Conservation (phyloP, 208 protist genomes). For the Crithidia bombi region DNA sequence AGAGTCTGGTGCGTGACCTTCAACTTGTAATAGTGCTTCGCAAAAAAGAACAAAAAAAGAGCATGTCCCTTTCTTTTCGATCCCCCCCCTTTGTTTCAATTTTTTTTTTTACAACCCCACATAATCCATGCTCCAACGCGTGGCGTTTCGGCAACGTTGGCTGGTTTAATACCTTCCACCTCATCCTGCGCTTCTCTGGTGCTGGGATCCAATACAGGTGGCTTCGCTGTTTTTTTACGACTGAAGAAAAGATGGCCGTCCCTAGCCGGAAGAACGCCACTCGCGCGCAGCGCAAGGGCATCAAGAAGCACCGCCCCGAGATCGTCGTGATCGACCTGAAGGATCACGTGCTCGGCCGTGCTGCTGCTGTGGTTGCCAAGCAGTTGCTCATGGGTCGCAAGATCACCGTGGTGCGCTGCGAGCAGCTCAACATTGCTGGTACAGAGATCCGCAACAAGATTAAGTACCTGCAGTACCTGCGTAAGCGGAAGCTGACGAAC, state of each 20-base stretch:
- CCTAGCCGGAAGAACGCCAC: constrained; percentile 66
- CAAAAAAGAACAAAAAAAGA: neutral
- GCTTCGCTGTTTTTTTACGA: constrained; percentile 33
- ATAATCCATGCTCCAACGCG: too few relatives aligned
- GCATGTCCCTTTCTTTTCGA: neutral
- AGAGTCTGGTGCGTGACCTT: too few relatives aligned
- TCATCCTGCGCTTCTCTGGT: too few relatives aligned
- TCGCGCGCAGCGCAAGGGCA: constrained; percentile 73
- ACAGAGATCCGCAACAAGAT: constrained; percentile 98
- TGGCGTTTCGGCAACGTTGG: too few relatives aligned
- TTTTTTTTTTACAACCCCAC: neutral
- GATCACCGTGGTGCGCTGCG: constrained; percentile 97
- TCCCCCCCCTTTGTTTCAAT: constrained; percentile 1
- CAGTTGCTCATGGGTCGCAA: constrained; percentile 97
- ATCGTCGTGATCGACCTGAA: constrained; percentile 97
- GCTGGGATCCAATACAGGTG: too few relatives aligned
- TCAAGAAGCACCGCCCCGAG: constrained; percentile 85
- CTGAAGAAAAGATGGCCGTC: constrained; percentile 65
- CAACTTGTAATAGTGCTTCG: too few relatives aligned
- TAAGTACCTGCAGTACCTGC: constrained; percentile 93
- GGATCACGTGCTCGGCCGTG: constrained; percentile 97
- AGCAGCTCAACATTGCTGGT: constrained; percentile 96
- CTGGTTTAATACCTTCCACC: too few relatives aligned
- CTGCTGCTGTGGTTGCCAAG: constrained; percentile 98
- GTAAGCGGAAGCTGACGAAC: constrained; percentile 98